phyloP scores from a whole-genome alignment of 768 basidiomycete species.

The Auricularia heimuer region DNA sequence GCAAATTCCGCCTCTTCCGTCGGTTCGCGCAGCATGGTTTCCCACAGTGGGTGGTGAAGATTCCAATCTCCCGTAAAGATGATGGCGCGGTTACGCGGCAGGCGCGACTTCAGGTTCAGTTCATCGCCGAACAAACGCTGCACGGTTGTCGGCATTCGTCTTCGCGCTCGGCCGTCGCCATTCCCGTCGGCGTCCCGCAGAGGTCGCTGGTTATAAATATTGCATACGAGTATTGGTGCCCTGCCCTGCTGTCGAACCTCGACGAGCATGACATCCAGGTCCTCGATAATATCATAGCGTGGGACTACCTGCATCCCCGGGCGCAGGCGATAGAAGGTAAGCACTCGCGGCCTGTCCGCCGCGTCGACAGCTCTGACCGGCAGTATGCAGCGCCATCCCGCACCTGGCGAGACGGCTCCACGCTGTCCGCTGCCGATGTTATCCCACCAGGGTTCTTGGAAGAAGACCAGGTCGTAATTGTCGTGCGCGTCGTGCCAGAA shows the following conservation, averaged over 20 bases:
- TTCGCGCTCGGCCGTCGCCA: not conserved
- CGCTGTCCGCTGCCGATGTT: not conserved
- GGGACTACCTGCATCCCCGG: not conserved
- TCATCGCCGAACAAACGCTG: not conserved
- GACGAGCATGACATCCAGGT: not conserved
- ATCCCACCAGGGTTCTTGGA: not conserved
- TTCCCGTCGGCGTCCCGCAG: not conserved
- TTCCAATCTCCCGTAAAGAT: conserved; percentile 21
- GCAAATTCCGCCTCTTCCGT: too few relatives aligned
- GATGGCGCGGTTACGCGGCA: conserved; percentile 10
- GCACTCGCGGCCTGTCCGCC: not conserved
- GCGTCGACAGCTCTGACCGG: not conserved
- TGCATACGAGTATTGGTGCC: not conserved
- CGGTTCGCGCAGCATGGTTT: too few relatives aligned
- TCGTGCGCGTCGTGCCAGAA: not conserved
- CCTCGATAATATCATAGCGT: not conserved
- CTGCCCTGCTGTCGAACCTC: not conserved
- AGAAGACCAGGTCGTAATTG: not conserved
- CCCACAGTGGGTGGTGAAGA: conserved; percentile 13
- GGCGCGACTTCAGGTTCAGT: not conserved
- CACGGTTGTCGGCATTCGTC: not conserved
- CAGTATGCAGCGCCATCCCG: not conserved
- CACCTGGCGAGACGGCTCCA: not conserved
- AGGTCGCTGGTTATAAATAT: not conserved
- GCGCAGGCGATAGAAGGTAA: not conserved